These are phyloP conservation scores for Pleurotus eryngii DNA, from an alignment of 768 basidiomycete species.

Conservation along the genomic window DNA sequence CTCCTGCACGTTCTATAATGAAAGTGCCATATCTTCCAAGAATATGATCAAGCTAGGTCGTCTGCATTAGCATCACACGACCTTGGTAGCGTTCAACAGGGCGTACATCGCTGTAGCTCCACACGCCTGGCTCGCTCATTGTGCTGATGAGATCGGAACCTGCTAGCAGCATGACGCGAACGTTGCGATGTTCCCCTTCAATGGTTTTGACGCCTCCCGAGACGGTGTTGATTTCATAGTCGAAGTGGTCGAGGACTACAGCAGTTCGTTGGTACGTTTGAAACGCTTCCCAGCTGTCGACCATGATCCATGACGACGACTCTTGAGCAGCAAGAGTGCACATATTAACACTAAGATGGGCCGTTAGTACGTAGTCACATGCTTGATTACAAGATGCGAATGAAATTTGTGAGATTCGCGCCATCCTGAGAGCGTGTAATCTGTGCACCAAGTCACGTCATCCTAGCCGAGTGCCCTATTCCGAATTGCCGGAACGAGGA, in stretches of 20 bases:
- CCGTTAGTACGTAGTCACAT: no score
- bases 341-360: slow-evolving; percentile 66
- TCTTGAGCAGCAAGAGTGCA: slow-evolving; percentile 87
- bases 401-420: no score
- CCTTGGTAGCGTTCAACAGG: slow-evolving; percentile 5
- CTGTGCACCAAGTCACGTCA: background rate
- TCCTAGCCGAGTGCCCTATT: slow-evolving; percentile 13
- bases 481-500: slow-evolving; percentile 17
- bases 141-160: slow-evolving; percentile 98
- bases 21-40: slow-evolving; percentile 91
- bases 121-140: slow-evolving; percentile 98
- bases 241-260: slow-evolving; percentile 95
- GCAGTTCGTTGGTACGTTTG: slow-evolving; percentile 95
- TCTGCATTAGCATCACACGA: slow-evolving; percentile 9
- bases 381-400: no score
- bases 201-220: slow-evolving; percentile 74
- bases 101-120: slow-evolving; percentile 91
- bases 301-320: slow-evolving; percentile 93
- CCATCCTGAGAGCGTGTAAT: background rate
- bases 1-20: slow-evolving; percentile 93
- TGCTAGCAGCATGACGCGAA: slow-evolving; percentile 90
- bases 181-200: slow-evolving; percentile 71
- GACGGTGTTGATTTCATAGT: slow-evolving; percentile 87
- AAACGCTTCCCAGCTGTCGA: slow-evolving; percentile 97
- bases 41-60: slow-evolving; percentile 85